phyloP scores from a whole-genome alignment of 2,329 filamentous ascomycete genomes.

The Trichoderma oligosporum region DNA sequence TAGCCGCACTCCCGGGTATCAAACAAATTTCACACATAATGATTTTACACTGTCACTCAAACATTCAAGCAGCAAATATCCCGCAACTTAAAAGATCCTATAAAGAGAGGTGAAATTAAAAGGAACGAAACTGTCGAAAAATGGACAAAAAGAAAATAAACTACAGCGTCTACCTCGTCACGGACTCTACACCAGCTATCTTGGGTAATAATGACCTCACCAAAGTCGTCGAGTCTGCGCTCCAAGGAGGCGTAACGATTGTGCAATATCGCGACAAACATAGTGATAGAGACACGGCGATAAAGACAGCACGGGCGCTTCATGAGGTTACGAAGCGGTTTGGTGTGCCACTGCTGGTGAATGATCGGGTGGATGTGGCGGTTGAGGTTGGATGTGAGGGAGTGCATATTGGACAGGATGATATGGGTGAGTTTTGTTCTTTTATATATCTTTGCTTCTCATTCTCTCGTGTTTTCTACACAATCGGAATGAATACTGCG shows the following conservation, averaged over 20 bases:
- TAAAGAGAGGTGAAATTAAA: not conserved
- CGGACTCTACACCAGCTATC: constrained; percentile 84
- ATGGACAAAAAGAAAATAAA: constrained; percentile 45
- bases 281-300: constrained; percentile 66
- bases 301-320: constrained; percentile 66
- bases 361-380: constrained; percentile 88
- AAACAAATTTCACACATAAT: not conserved
- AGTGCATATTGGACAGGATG: constrained; percentile 92
- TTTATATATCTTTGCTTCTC: not conserved
- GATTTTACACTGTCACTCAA: not conserved
- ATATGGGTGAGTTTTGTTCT: constrained; percentile 60
- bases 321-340: constrained; percentile 66
- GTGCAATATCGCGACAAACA: constrained; percentile 91
- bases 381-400: constrained; percentile 83
- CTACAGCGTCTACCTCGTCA: constrained; percentile 86
- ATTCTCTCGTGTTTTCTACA: not conserved
- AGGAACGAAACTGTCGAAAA: too few species aligned
- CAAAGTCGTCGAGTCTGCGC: constrained; percentile 68
- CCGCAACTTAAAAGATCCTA: too few species aligned
- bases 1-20: constrained; percentile 14
- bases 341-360: constrained; percentile 79
- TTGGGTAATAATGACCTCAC: constrained; percentile 68
- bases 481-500: not conserved
- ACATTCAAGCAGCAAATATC: too few species aligned
- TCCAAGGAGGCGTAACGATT: constrained; percentile 76